Conservation (phyloP, 78 protist species). For the Acrasis kona region DNA sequence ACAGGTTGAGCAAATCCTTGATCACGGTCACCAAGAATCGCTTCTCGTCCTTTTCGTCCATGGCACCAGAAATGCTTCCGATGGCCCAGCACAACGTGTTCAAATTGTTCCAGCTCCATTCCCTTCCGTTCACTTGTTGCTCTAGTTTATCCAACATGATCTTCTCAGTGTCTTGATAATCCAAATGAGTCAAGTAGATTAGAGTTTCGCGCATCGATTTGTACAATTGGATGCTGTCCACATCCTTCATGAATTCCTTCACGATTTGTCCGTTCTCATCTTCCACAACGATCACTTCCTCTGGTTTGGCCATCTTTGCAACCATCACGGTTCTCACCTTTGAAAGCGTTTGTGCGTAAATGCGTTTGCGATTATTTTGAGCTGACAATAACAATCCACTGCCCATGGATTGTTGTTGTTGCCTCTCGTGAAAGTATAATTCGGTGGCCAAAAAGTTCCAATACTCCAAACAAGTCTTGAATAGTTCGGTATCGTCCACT, state of each 20-base stretch:
- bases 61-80: slow-evolving; percentile 96
- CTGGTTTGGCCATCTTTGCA: slow-evolving; percentile 93
- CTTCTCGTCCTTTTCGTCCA: slow-evolving; percentile 84
- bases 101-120: slow-evolving; percentile 68
- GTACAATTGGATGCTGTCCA: slow-evolving; percentile 22
- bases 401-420: neutral
- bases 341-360: slow-evolving; percentile 52
- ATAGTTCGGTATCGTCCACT: slow-evolving; percentile 83
- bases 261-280: slow-evolving; percentile 90
- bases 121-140: slow-evolving; percentile 28
- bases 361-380: neutral
- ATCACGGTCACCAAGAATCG: slow-evolving; percentile 94
- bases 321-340: slow-evolving; percentile 78
- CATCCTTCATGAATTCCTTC: slow-evolving; percentile 78
- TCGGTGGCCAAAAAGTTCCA: slow-evolving; percentile 61
- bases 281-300: slow-evolving; percentile 93
- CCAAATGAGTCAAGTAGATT: slow-evolving; percentile 87
- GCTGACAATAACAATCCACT: neutral
- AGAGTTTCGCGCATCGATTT: slow-evolving; percentile 47
- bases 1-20: slow-evolving; percentile 84
- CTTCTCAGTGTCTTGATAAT: slow-evolving; percentile 75
- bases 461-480: slow-evolving; percentile 92
- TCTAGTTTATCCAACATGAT: slow-evolving; percentile 74
- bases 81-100: slow-evolving; percentile 98
- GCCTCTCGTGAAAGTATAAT: slow-evolving; percentile 10